These are phyloP conservation scores for Beauveria scarabaeidicola DNA, from an alignment of 2,329 filamentous ascomycete genomes.

Conservation along the genomic window DNA sequence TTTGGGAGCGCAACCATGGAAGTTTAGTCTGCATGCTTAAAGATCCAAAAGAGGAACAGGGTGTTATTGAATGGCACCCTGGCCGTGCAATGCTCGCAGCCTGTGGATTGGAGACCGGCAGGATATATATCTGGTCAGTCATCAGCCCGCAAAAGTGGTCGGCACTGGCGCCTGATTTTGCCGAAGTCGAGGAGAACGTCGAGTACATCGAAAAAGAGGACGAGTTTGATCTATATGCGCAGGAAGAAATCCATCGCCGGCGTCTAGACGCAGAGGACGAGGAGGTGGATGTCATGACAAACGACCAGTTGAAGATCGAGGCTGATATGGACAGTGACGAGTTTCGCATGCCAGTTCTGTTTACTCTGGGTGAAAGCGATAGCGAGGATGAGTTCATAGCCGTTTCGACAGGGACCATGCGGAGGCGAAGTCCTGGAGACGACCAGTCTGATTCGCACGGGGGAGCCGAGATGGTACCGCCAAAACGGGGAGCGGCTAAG, in stretches of 20 bases:
- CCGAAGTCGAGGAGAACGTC: conserved; percentile 95
- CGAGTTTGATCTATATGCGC: conserved; percentile 94
- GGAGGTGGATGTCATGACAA: conserved; percentile 78
- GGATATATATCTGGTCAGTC: conserved; percentile 94
- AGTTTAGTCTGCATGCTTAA: conserved; percentile 95
- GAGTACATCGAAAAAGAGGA: conserved; percentile 94
- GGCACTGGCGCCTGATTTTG: conserved; percentile 90
- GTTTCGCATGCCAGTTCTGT: conserved; percentile 91
- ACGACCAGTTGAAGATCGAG: conserved; percentile 53
- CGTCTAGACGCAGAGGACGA: conserved; percentile 89
- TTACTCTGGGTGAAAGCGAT: conserved; percentile 87
- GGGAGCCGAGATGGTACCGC: conserved; percentile 33
- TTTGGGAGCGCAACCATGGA: conserved; percentile 91
- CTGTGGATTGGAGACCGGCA: conserved; percentile 84
- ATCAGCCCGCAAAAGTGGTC: conserved; percentile 96
- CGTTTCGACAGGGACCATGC: conserved; percentile 70
- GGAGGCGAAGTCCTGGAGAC: conserved; percentile 73
- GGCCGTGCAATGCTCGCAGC: conserved; percentile 78
- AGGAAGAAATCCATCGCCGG: conserved; percentile 88
- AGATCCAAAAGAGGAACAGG: conserved; percentile 91
- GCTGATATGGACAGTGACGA: conserved; percentile 46
- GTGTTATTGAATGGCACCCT: conserved; percentile 96
- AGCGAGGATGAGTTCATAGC: conserved; percentile 81
- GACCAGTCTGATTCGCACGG: conserved; percentile 53
- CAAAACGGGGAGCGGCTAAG: conserved; percentile 32